These are phyloP conservation scores for Aspergillus thermomutatus DNA, from an alignment of 2,329 filamentous ascomycete species.

Conservation along the genomic window DNA sequence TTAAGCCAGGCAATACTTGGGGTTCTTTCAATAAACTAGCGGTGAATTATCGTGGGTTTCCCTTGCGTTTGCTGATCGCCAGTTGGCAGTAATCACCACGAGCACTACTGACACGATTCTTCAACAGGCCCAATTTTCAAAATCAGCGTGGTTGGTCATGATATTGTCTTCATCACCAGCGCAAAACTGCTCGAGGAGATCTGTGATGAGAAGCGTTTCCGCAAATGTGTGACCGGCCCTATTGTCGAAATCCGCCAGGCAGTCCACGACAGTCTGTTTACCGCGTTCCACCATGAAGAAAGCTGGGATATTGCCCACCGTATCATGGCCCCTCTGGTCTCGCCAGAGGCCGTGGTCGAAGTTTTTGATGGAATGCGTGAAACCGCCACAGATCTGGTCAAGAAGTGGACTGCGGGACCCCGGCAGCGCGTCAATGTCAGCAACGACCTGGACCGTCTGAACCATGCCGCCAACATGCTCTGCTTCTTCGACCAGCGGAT, in stretches of 20 bases:
- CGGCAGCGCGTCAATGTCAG: constrained; percentile 46
- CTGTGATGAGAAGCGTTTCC: constrained; percentile 64
- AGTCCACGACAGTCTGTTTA: constrained; percentile 66
- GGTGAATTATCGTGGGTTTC: constrained; percentile 45
- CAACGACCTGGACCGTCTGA: constrained; percentile 51
- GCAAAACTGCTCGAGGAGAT: constrained; percentile 60
- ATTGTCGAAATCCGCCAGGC: constrained; percentile 58
- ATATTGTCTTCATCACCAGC: constrained; percentile 51
- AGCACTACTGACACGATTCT: not conserved
- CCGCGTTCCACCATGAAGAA: constrained; percentile 45
- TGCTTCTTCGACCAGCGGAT: constrained; percentile 53
- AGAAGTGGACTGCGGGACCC: constrained; percentile 46
- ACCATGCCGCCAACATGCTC: constrained; percentile 51
- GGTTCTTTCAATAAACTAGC: constrained; percentile 49
- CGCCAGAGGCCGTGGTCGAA: constrained; percentile 36
- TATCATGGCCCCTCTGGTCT: constrained; percentile 46
- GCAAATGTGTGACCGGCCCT: constrained; percentile 48
- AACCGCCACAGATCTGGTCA: constrained; percentile 49
- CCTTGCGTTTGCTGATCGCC: not conserved
- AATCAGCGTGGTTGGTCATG: constrained; percentile 47
- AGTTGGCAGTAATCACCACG: not conserved
- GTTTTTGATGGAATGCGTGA: constrained; percentile 50
- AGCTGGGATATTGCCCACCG: constrained; percentile 65
- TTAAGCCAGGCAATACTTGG: constrained; percentile 51
- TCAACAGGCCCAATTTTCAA: constrained; percentile 57